phyloP scores from a whole-genome alignment of 2,329 filamentous ascomycete genomes.

The Fusarium incarnatum region DNA sequence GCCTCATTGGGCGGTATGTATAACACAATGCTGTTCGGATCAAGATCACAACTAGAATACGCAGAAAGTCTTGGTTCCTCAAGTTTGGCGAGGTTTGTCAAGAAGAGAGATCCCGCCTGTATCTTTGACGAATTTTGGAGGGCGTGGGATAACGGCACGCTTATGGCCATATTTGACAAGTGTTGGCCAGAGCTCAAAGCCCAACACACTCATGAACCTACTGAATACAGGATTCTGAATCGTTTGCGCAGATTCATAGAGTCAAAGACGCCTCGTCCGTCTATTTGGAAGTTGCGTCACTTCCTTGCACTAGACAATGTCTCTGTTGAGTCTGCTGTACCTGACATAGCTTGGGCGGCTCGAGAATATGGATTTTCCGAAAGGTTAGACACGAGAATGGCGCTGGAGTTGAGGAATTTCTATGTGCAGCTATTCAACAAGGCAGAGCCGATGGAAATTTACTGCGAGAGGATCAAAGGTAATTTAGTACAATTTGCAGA shows the following conservation, averaged over 20 bases:
- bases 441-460: background rate
- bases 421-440: background rate
- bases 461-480: background rate
- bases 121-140: background rate
- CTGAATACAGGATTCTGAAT: background rate
- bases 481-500: background rate
- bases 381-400: background rate
- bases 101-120: background rate
- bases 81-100: too few species aligned
- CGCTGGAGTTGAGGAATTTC: background rate
- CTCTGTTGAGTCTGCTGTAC: background rate
- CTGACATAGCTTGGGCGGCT: background rate
- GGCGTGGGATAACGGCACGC: background rate
- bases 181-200: background rate
- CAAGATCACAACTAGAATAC: background rate
- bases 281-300: background rate
- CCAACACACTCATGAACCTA: too few species aligned
- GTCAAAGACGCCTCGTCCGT: background rate
- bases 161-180: background rate
- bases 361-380: background rate
- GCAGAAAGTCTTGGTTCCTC: background rate
- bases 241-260: background rate
- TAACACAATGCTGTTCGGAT: background rate
- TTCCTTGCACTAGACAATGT: background rate
- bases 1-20: background rate